Evolutionary conservation across 1,284 basidiomycete species (phyloP), one percentile per base, ranked within the genome.

Genomic region (Albatrellus sp.): DNA sequence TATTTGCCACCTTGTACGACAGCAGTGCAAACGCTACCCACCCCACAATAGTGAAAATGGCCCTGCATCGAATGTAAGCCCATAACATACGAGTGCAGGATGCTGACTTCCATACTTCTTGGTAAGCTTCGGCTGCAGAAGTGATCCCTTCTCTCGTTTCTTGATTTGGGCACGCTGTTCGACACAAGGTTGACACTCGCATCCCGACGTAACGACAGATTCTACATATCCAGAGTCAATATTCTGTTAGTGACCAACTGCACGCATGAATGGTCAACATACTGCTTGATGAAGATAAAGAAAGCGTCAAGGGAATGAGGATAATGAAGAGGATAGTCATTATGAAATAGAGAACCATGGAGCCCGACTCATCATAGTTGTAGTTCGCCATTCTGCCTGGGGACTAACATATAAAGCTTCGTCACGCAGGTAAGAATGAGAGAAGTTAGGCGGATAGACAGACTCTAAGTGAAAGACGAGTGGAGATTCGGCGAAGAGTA

Each of bases 311-410:
- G 0, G 90, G 90, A 37, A 90, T 61, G 47, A 94, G 77, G 45
- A 90, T 58, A 52, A 93, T 70, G 44, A 78, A 77, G 52, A 94
- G 78, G 60, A 91, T 82, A 7, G 89, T 89, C 47, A 93, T 77
- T 49, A 90, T 66, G 64, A 93, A 93, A 67, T 90, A 93, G 29
- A 82, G 75, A 55, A 90, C 89, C 76, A 93, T 84, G 53, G 80
- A 81, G 52, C 90, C 90, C 43, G 77, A 76, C 65, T 92, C 89
- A 65, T 93, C 90, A 64, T 93, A 93, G 62, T 77, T 70, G 65
- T 88, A 88, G 55, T 80, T 74, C 52, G 80, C 81, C 83, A 86
- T 86, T 7, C 24, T 24, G 3, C 24, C 24, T 24, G 7, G 24
- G 7, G 24, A 24, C 24, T 24, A 7, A 24, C 24, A 24, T 24